phyloP scores from a whole-genome alignment of 768 basidiomycete species.

The Termitomyces sp. region DNA sequence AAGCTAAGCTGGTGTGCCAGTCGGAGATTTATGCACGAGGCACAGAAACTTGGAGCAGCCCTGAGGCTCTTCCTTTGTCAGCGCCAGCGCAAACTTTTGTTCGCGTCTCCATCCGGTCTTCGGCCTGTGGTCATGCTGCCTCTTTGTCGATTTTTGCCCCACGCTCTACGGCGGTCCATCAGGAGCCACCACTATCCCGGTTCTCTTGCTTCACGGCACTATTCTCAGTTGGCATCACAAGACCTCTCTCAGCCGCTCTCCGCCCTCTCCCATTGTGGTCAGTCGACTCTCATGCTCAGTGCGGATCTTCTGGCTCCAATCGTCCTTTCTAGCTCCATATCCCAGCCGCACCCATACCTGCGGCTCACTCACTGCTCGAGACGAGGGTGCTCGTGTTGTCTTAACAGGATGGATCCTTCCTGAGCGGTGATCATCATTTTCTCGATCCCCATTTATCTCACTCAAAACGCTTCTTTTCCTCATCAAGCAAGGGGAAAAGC shows the following conservation, averaged over 20 bases:
- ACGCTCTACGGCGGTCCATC: constrained; percentile 4
- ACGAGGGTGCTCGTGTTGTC: constrained; percentile 56
- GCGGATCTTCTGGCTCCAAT: constrained; percentile 14
- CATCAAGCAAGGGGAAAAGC: constrained; percentile 58
- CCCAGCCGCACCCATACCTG: constrained; percentile 59
- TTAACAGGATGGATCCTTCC: constrained; percentile 81
- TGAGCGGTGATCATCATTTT: constrained; percentile 58
- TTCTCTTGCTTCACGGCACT: constrained; percentile 13
- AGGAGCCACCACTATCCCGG: constrained; percentile 4
- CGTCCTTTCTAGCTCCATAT: constrained; percentile 44
- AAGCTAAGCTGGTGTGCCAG: constrained; percentile 6
- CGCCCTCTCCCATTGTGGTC: constrained; percentile 29
- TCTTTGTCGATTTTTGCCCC: constrained; percentile 5
- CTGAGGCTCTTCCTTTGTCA: constrained; percentile 9
- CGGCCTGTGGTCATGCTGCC: constrained; percentile 11
- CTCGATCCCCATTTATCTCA: constrained; percentile 24
- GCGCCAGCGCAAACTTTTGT: constrained; percentile 6
- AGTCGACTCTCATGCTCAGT: constrained; percentile 17
- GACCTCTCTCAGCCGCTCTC: constrained; percentile 11
- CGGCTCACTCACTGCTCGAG: constrained; percentile 43
- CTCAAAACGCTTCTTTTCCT: constrained; percentile 26
- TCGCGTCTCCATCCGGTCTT: background rate
- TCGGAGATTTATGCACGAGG: constrained; percentile 16
- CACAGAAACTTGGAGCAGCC: constrained; percentile 11
- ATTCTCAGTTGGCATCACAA: constrained; percentile 18